phyloP scores from a whole-genome alignment of 2,329 filamentous ascomycete species.

The Pyrenophora teres region DNA sequence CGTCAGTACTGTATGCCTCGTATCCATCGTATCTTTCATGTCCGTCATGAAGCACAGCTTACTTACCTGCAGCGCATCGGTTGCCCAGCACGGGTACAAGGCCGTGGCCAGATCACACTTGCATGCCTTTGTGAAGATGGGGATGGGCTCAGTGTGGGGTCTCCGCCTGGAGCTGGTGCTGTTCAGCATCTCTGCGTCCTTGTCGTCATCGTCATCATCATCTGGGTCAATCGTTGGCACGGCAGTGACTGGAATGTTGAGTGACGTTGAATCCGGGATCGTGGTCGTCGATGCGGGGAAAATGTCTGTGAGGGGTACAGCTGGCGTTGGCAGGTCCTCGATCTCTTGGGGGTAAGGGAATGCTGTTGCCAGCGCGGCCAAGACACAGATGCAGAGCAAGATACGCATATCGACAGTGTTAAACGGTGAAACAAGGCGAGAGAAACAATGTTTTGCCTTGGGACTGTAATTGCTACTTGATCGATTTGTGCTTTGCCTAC shows the following conservation, averaged over 20 bases:
- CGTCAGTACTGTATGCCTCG: not conserved
- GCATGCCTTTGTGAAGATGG: conserved; percentile 61
- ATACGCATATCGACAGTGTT: conserved; percentile 18
- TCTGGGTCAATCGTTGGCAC: conserved; percentile 9
- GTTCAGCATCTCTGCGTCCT: not conserved
- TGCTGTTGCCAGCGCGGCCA: conserved; percentile 13
- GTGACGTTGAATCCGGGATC: conserved; percentile 21
- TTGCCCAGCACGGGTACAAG: conserved; percentile 37
- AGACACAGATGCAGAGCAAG: conserved; percentile 9
- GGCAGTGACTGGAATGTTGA: conserved; percentile 30
- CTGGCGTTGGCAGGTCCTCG: not conserved
- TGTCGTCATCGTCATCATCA: conserved; percentile 6
- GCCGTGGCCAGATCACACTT: conserved; percentile 31
- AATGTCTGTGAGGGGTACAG: conserved; percentile 5
- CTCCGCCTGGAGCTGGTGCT: conserved; percentile 48
- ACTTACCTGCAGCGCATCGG: conserved; percentile 36
- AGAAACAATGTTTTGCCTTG: not conserved
- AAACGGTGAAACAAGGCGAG: not conserved
- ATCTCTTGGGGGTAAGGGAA: conserved; percentile 16
- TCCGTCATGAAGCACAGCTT: not conserved
- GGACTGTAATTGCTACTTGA: conserved; percentile 3
- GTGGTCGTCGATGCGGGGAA: conserved; percentile 23
- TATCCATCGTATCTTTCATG: not conserved
- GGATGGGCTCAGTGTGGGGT: conserved; percentile 58
- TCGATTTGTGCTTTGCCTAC: conserved; percentile 6